These are phyloP conservation scores for Xerocomus brunneocitrinus DNA, from an alignment of 768 basidiomycete genomes.

Conservation along the genomic window DNA sequence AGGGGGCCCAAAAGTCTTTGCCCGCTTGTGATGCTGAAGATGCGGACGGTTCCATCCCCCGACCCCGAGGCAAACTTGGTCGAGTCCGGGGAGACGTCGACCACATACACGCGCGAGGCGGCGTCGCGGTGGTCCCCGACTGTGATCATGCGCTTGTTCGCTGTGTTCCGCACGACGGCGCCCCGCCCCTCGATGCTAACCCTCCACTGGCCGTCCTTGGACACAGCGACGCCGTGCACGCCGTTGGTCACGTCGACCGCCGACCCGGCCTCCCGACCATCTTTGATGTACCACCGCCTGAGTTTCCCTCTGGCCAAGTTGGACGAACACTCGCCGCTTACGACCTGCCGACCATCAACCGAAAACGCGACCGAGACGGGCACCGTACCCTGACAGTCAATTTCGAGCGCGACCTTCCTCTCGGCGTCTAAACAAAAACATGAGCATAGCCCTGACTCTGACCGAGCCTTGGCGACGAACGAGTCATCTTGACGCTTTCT, in stretches of 20 bases:
- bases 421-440: neutral
- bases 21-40: slow-evolving; percentile 7
- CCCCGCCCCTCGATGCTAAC: neutral
- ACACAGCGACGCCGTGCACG: neutral
- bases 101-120: neutral
- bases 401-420: slow-evolving; percentile 2
- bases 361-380: slow-evolving; percentile 8
- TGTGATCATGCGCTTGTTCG: slow-evolving; percentile 1
- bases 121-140: slow-evolving; percentile 3
- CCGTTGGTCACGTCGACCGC: neutral
- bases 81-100: slow-evolving; percentile 11
- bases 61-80: slow-evolving; percentile 8
- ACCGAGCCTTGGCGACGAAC: neutral
- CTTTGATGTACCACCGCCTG: slow-evolving; percentile 1
- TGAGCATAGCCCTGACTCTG: neutral
- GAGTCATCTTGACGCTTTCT: neutral
- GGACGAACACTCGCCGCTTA: slow-evolving; percentile 3
- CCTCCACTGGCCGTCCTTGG: slow-evolving; percentile 11
- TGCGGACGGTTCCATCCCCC: slow-evolving; percentile 3
- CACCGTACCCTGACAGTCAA: neutral
- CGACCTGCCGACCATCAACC: slow-evolving; percentile 1
- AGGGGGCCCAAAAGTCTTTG: slow-evolving; percentile 1
- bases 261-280: neutral
- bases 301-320: neutral
- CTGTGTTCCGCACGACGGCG: slow-evolving; percentile 2